Evolutionary conservation across 805 yeast genomes (phyloP), one percentile per base, ranked within the genome.

Genomic region (Spathaspora passalidarum): DNA sequence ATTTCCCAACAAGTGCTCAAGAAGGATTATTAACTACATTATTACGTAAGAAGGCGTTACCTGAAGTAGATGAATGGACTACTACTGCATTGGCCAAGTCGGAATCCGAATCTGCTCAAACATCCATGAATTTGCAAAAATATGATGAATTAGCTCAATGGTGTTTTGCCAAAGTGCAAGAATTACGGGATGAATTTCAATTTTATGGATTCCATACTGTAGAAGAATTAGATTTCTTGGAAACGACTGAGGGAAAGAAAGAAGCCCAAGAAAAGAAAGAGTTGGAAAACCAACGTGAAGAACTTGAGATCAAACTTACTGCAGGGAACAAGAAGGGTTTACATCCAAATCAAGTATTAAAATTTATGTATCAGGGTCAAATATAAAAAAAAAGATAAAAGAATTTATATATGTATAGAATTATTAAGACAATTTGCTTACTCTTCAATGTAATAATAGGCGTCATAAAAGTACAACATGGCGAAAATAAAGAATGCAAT

Each of bases 51-150:
- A 92, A 91, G 60, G 84, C 85, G 42, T 69, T 88, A 9, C 98
- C 99, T 0, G 97, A 91, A 51, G 96, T 92, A 2, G 87, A 82
- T 43, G 86, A 81, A 40, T 92, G 98, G 97, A 78, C 90, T 6
- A 73, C 73, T 26, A 63, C 68, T 17, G 70, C 58, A 52, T 47
- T 60, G 16, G 50, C 53, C 17, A 49, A 57, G 17, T 40, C 55
- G 44, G 56, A 56, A 41, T 40, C 56, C 44, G 56, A 56, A 40
- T 25, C 34, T 13, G 19, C 14, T 25, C 16, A 25, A 17, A n/a
- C n/a, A n/a, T 9, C 21, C 5, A 52, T 21, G 57, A 61, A 21
- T 55, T 34, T 57, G 52, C 42, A 56, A 49, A 56, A 53, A n/a
- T 84, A 80, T 50, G 88, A 85, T 52, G 83, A 81, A 36, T 72